A percentile compares a stretch with the other conserved stretches of the same genome.
Evolutionary conservation across 2,329 filamentous ascomycete genomes (phyloP).

Genomic region (Arthrobotrys entomopaga): DNA sequence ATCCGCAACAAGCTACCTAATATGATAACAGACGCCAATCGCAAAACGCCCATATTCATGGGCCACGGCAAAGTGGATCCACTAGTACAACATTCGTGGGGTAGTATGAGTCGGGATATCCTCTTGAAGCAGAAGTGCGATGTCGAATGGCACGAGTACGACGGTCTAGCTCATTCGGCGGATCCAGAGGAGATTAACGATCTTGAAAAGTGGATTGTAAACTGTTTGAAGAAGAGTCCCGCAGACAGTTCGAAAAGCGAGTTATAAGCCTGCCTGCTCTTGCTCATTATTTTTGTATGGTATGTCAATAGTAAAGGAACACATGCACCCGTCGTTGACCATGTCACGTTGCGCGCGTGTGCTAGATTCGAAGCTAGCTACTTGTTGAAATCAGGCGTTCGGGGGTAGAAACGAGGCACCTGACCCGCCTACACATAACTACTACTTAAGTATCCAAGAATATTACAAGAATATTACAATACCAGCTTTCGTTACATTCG

Average conservation of each 20-base stretch:
- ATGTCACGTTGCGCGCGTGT: too few species aligned
- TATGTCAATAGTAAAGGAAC: too few species aligned
- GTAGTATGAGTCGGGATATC: conserved; percentile 72
- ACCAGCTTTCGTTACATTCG: too few species aligned
- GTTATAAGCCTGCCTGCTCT: conserved; percentile 7
- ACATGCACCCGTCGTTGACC: too few species aligned
- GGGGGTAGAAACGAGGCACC: too few species aligned
- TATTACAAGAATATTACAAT: too few species aligned
- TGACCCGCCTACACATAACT: too few species aligned
- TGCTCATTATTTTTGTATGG: too few species aligned
- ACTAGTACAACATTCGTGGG: conserved; percentile 76
- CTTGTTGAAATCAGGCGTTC: too few species aligned
- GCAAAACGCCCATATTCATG: conserved; percentile 85
- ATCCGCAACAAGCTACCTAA: conserved; percentile 73
- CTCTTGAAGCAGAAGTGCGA: conserved; percentile 75
- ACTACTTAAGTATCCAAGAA: too few species aligned
- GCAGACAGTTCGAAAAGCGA: conserved; percentile 33
- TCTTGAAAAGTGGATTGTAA: conserved; percentile 73
- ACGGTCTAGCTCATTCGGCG: conserved; percentile 79
- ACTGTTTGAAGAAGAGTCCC: conserved; percentile 65
- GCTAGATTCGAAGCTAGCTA: too few species aligned
- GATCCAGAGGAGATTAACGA: conserved; percentile 82
- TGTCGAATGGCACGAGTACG: conserved; percentile 81
- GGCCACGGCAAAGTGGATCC: conserved; percentile 83
- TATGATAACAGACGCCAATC: conserved; percentile 71